Evolutionary conservation across 2,329 filamentous ascomycete genomes (phyloP), one percentile per base, ranked within the genome.

Genomic region (Neocatenulostroma microsporum): DNA sequence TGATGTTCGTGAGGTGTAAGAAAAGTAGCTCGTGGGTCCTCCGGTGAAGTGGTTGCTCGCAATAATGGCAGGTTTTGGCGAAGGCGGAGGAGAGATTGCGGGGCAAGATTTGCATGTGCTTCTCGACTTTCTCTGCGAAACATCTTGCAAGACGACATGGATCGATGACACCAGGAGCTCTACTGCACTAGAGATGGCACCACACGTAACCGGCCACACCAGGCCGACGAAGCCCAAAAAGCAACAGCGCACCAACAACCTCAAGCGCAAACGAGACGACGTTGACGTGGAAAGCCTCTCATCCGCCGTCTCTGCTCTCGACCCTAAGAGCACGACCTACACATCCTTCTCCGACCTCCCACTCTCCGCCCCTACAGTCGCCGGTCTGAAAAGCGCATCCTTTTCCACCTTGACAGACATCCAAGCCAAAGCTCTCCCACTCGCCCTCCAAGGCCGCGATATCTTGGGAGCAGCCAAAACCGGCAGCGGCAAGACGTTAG

Each of bases 391-490:
- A 47, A 74, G 82, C 26, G 87, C 84, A 10, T 87, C 96, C 61
- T 98, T 89, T 68, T 84, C 88, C 55, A 80, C 76, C 32, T 71
- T 95, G 48, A 98, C 91, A 44, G 88, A 94, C 48, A 84, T 98
- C 52, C 91, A 98, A 66, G 74, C 82, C 32, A 81, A 81, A 55
- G 87, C 88, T n/a, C 82, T 98, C 41, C 87, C 85, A 5, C 72
- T 87, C 42, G 88, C 85, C 7, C 73, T 98, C 45, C 84, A 93
- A 61, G 84, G 85, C 39, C 69, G 70, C 40, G 91, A 98, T 60
- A 84, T 98, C 26, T 78, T 98, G 26, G 91, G 88, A 27, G 91
- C 91, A 4, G 91, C 91, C 26, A 95, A 94, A 64, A 96, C 89
- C 0, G 89, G 89, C 34, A 93, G 84, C 57, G 89, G 89, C 55